Evolutionary conservation across 2,329 filamentous ascomycete genomes (phyloP).

Genomic region (Beauveria rudraprayagi): DNA sequence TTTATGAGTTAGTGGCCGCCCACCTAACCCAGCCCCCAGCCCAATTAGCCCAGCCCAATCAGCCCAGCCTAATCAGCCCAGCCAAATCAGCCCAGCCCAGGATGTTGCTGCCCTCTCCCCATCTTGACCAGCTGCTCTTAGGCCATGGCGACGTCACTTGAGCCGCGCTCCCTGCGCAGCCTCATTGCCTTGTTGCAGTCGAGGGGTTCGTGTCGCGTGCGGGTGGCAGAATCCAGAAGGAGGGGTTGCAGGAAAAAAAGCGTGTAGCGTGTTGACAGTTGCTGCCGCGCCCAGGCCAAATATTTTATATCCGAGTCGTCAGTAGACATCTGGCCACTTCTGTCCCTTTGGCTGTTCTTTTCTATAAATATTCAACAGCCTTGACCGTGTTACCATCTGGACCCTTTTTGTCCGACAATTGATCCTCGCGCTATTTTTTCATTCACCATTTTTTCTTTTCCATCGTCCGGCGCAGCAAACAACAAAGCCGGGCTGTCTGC

Average conservation of each 20-base stretch:
- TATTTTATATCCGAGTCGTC: neutral
- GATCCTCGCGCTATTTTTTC: neutral
- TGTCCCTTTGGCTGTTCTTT: neutral
- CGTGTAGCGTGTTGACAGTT: neutral
- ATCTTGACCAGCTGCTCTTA: no score
- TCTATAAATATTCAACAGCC: neutral
- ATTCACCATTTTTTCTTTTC: neutral
- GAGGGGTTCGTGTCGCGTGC: neutral
- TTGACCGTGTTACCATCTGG: no score
- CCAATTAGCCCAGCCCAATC: neutral
- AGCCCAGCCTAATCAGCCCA: no score
- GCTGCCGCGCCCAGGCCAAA: neutral
- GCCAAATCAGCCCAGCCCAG: neutral
- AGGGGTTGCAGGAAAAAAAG: neutral
- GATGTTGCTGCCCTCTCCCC: neutral
- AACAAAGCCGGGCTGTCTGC: neutral
- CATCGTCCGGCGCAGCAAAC: neutral
- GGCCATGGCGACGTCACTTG: constrained; percentile 8
- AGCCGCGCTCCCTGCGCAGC: neutral
- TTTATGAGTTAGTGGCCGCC: neutral
- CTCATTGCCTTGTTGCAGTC: no score
- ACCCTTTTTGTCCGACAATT: neutral
- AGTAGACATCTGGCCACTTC: no score
- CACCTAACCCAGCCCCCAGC: no score
- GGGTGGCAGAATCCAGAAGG: neutral